A percentile compares a stretch with the other conserved stretches of the same genome.
Conservation (phyloP, 2,329 filamentous ascomycete genomes). For the Uncinocarpus reesii region DNA sequence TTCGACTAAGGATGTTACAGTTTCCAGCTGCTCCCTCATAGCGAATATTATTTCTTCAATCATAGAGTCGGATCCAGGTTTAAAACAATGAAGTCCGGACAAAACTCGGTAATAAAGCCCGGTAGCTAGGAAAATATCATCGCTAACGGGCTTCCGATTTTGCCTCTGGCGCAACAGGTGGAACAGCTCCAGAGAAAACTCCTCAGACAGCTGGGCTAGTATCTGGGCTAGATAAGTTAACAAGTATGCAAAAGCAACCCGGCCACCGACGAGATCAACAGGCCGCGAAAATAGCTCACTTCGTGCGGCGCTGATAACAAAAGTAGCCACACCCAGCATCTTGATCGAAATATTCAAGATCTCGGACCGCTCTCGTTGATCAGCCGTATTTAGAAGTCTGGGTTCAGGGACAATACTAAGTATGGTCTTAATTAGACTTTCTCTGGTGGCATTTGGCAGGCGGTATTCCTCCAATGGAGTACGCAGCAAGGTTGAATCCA, state of each 20-base stretch:
- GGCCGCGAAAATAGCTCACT: slow-evolving; percentile 14
- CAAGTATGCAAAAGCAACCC: slow-evolving; percentile 16
- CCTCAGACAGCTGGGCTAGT: slow-evolving; percentile 18
- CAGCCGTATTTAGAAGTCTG: slow-evolving; percentile 7
- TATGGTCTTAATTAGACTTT: slow-evolving; percentile 11
- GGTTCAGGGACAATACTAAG: slow-evolving; percentile 9
- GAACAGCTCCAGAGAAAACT: slow-evolving; percentile 5
- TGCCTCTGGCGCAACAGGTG: slow-evolving; percentile 11
- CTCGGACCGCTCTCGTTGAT: neutral
- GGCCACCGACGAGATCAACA: slow-evolving; percentile 11
- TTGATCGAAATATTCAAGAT: neutral
- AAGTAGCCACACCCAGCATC: slow-evolving; percentile 18
- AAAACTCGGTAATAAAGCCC: slow-evolving; percentile 10
- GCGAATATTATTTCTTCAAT: slow-evolving; percentile 5
- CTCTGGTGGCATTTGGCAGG: slow-evolving; percentile 6
- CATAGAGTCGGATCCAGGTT: slow-evolving; percentile 8
- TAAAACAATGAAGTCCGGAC: slow-evolving; percentile 2
- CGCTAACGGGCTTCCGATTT: slow-evolving; percentile 17
- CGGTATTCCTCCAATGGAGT: neutral
- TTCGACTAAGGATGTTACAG: neutral
- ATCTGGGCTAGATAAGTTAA: slow-evolving; percentile 16
- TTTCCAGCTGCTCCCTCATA: neutral
- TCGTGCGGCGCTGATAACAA: slow-evolving; percentile 14
- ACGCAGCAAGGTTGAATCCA: slow-evolving; percentile 5
- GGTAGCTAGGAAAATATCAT: slow-evolving; percentile 18